Base-by-base conservation (phyloP, 306 rosid species). In the Fragaria iinumae region DNA sequence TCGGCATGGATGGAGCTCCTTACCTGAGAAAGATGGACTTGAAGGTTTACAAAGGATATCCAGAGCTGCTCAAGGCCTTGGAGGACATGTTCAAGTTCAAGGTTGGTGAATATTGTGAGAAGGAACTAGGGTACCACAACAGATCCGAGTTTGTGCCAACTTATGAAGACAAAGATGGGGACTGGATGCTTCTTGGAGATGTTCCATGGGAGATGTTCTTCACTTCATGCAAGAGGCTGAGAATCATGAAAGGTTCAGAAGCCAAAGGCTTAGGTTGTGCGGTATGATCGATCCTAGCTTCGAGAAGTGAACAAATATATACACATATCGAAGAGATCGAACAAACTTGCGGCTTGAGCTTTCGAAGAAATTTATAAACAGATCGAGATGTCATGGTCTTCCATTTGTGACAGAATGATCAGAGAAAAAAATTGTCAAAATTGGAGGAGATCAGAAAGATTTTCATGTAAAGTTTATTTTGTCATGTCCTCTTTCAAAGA, bases 1-100 rank as follows among this genome's bases (percentile, higher is more conserved):
- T 88, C 3, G 79, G 91, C 80, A 83, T 83, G 86, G 91, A 88
- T 23, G 91, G 89, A 74, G 91, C 91, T 81, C 87, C 91, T 2
- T 88, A 83, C 62, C 80, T 85, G 0, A 76, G 89, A 49, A 88
- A 88, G 69, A 77, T 88, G 72, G 89, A 85, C 66, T 13, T 88
- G 76, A 83, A 81, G 73, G 25, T 79, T 34, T 85, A 88, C 69
- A 70, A 75, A 55, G 86, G 81, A 52, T 88, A 88, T 59, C 64
- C 84, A 4, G 81, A 88, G 60, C 89, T 85, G 43, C 86, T 88
- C 0, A 80, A 79, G 43, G 85, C 86, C 62, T 62, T 88, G 86
- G 84, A 83, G 55, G 75, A 79, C 64, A 85, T 88, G 91, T 88
- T 88, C 86, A 79, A 83, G 73, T 79, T 88, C 80, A 85, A 77